Percentiles rank a stretch among this genome's conserved stretches.
Evolutionary conservation across 2,329 filamentous ascomycete genomes (phyloP).

Genomic region (Diaporthe vaccinii): DNA sequence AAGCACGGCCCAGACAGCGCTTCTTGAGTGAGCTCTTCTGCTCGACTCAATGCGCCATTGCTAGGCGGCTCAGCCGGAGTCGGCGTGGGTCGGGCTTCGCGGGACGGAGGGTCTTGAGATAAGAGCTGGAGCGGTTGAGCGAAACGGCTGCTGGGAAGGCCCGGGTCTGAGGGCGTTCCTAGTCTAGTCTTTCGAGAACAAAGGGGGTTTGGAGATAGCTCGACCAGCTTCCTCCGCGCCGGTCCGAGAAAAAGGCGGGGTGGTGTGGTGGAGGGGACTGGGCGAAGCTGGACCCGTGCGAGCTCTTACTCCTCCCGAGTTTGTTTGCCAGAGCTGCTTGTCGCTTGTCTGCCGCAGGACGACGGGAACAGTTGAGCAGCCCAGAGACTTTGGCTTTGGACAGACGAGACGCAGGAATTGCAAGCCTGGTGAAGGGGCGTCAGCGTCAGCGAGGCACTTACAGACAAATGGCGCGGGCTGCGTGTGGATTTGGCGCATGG

Average conservation of each 20-base stretch:
- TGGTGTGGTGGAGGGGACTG: slow-evolving; percentile 23
- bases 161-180: neutral
- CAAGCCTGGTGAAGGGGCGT: neutral
- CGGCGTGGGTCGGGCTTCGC: slow-evolving; percentile 6
- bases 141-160: neutral
- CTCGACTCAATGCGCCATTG: slow-evolving; percentile 25
- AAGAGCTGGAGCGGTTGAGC: neutral
- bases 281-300: slow-evolving; percentile 24
- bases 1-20: neutral
- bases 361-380: neutral
- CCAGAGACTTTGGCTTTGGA: neutral
- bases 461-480: slow-evolving; percentile 22
- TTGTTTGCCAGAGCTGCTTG: slow-evolving; percentile 11
- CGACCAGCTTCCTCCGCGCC: slow-evolving; percentile 28
- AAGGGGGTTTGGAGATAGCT: slow-evolving; percentile 18
- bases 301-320: slow-evolving; percentile 4
- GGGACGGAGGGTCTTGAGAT: slow-evolving; percentile 3
- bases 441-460: neutral
- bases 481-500: neutral
- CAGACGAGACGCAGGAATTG: neutral
- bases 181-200: slow-evolving; percentile 3
- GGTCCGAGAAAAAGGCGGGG: slow-evolving; percentile 37
- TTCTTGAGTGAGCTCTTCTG: slow-evolving; percentile 2
- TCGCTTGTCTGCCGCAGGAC: neutral
- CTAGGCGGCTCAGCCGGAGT: neutral